Percentiles rank a stretch among this genome's conserved stretches.
These are phyloP conservation scores for Crithidia fasciculata DNA, from an alignment of 208 protist species.

Conservation along the genomic window DNA sequence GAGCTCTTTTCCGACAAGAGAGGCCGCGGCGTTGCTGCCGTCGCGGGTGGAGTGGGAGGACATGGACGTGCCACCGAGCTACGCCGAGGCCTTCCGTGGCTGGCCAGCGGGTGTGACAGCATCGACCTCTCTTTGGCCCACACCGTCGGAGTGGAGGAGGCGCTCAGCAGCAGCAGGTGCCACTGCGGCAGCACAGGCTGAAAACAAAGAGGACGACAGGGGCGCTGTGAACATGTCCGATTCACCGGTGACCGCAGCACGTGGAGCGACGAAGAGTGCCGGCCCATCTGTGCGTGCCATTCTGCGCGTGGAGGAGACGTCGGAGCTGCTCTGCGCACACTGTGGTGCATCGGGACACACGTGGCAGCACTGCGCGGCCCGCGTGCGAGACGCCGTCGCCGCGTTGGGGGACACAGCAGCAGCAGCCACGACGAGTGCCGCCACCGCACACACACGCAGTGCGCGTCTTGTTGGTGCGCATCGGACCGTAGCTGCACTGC, in stretches of 20 bases:
- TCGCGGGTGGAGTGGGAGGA: neutral
- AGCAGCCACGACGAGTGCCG: neutral
- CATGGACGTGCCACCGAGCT: constrained; percentile 15
- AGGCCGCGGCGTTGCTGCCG: too few species aligned
- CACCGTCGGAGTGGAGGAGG: neutral
- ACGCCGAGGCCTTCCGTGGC: neutral
- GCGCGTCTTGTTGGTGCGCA: neutral
- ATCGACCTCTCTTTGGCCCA: constrained; percentile 1
- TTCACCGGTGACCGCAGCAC: too few species aligned
- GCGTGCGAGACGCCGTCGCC: constrained; percentile 9
- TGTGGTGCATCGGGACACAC: constrained; percentile 38
- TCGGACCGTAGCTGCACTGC: neutral
- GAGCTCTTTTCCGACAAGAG: too few species aligned
- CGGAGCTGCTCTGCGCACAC: constrained; percentile 29
- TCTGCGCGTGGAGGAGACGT: constrained; percentile 44
- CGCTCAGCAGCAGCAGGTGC: neutral
- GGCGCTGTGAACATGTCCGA: too few species aligned
- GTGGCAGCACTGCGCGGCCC: constrained; percentile 41
- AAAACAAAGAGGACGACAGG: neutral
- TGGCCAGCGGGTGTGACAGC: neutral
- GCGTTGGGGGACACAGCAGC: constrained; percentile 2
- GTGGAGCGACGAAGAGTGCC: too few species aligned
- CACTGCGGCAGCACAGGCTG: neutral
- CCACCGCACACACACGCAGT: neutral
- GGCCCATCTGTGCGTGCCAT: constrained; percentile 21